Base-by-base conservation (phyloP, 129 eudicot genomes). In the Smallanthus sonchifolius region DNA sequence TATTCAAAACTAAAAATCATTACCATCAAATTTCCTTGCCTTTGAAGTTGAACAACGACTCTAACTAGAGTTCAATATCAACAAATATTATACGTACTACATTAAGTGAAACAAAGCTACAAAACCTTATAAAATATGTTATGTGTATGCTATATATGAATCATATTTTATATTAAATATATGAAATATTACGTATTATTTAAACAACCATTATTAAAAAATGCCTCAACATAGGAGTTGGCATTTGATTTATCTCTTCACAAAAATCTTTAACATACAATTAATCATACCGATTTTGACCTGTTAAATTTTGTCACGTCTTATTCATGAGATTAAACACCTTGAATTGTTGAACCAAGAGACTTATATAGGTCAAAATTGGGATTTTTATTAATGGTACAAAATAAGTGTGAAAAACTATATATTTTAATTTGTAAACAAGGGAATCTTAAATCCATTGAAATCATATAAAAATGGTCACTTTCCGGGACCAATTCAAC, bases 401-500 rank as follows among this genome's bases (percentile, higher is more conserved):
- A 35, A 34, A 28, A 19, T 7, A 10, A 35, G n/a, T 11, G 6
- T 61, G 14, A 37, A 61, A 5, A 60, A 30, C 13, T 30, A 61
- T 61, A 14, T 4, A 61, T 35, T 24, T 34, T 13, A 43, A 34
- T 15, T 15, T 6, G 20, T 14, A 34, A 61, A 32, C 20, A 34
- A 34, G 39, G 66, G 20, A 10, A 35, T 61, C 17, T 38, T 38
- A 7, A 37, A 37, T n/a, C 15, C 48, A 9, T n/a, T 24, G n/a
- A 42, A 39, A 51, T 71, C 38, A 28, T 61, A 32, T 57, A 73
- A 44, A 73, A 61, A 60, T 61, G 19, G 39, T 10, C 40, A 28
- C 39, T 10, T 59, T 20, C 17, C 15, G 32, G 47, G 82, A 65
- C 78, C 30, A 52, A 54, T 69, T 81, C 84, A 81, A 75, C 28